Percentiles rank a stretch among this genome's conserved stretches.
Conservation (phyloP, 495 filamentous ascomycete genomes). For the Penicillium flavigenum region DNA sequence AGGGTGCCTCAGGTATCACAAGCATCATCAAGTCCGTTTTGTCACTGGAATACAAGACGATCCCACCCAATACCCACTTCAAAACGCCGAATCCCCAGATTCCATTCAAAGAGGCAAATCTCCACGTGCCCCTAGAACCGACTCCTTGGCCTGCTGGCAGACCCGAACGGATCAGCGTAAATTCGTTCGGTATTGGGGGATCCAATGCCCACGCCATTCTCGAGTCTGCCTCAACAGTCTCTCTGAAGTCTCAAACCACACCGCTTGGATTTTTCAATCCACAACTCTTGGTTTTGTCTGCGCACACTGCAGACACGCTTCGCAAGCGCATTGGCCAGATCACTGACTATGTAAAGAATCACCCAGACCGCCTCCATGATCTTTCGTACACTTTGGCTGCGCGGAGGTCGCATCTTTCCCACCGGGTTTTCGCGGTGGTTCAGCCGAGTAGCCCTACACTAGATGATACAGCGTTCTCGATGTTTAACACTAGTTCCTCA, state of each 20-base stretch:
- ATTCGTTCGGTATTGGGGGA: conserved; percentile 5
- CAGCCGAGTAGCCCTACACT: background rate
- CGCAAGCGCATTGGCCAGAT: conserved; percentile 10
- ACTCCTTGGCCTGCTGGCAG: conserved; percentile 31
- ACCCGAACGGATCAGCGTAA: conserved; percentile 20
- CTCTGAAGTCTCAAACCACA: background rate
- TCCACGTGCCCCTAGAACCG: conserved; percentile 23
- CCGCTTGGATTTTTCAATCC: background rate
- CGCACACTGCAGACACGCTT: conserved; percentile 14
- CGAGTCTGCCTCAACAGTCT: conserved; percentile 13
- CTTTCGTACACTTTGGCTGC: conserved; percentile 29
- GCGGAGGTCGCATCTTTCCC: conserved; percentile 25
- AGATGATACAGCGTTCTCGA: background rate
- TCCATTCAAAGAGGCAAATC: conserved; percentile 28
- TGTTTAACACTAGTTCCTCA: conserved; percentile 17
- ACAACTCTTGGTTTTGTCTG: conserved; percentile 15
- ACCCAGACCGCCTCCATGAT: conserved; percentile 17
- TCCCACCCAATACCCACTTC: conserved; percentile 39
- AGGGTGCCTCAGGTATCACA: conserved; percentile 74
- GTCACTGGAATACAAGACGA: conserved; percentile 48
- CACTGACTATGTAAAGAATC: conserved; percentile 14
- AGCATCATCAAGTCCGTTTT: conserved; percentile 74
- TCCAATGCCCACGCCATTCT: conserved; percentile 25
- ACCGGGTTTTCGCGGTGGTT: conserved; percentile 15
- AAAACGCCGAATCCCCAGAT: conserved; percentile 31